Evolutionary conservation across 225 moss, liverwort and hornwort species (phyloP).

Genomic region (Ulota crispa): DNA sequence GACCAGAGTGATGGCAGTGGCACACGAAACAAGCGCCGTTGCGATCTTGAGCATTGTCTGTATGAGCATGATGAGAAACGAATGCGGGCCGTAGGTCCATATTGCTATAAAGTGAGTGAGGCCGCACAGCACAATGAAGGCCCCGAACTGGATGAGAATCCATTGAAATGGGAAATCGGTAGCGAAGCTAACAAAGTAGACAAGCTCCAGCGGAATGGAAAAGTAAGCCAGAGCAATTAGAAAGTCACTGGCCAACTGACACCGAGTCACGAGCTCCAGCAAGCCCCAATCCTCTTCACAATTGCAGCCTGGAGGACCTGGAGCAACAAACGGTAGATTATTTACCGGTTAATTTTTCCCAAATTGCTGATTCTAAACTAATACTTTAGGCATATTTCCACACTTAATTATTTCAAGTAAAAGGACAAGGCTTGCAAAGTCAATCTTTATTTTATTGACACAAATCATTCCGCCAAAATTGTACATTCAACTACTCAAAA

Average conservation of each 20-base stretch:
- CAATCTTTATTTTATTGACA: neutral
- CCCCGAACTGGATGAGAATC: constrained; percentile 87
- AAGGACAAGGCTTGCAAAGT: neutral
- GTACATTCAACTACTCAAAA: neutral
- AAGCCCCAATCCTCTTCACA: constrained; percentile 84
- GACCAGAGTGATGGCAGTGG: constrained; percentile 80
- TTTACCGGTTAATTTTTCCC: neutral
- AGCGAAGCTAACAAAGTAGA: constrained; percentile 86
- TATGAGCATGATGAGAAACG: constrained; percentile 73
- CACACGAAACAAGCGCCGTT: constrained; percentile 84
- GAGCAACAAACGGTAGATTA: constrained; percentile 6
- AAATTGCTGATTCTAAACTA: neutral
- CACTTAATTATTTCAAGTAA: too few relatives aligned
- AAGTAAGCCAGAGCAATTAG: constrained; percentile 90
- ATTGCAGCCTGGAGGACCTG: constrained; percentile 61
- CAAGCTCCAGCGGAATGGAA: constrained; percentile 88
- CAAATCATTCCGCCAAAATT: neutral
- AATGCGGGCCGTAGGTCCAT: constrained; percentile 94
- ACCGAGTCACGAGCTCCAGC: constrained; percentile 75
- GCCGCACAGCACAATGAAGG: constrained; percentile 89
- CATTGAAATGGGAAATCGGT: constrained; percentile 79
- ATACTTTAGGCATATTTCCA: neutral
- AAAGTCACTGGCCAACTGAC: constrained; percentile 90
- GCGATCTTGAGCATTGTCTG: constrained; percentile 84
- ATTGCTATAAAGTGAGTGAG: constrained; percentile 87